phyloP scores from a whole-genome alignment of 2,329 filamentous ascomycete genomes.

The Neobulgaria alba region DNA sequence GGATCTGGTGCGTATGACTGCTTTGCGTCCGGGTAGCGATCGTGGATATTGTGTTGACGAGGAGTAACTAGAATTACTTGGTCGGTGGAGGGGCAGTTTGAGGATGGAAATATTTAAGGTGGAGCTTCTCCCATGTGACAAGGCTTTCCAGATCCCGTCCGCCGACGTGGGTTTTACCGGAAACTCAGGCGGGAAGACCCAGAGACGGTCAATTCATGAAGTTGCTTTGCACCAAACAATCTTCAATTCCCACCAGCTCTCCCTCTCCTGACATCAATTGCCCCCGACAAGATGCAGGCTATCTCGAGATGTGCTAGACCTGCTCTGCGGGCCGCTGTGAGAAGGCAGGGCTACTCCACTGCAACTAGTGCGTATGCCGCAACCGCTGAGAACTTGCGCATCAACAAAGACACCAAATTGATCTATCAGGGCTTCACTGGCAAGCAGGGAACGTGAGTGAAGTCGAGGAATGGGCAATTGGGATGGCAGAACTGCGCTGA shows the following conservation, averaged over 20 bases:
- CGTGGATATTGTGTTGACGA: no score
- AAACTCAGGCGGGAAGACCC: no score
- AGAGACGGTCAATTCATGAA: no score
- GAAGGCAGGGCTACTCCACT: conserved; percentile 69
- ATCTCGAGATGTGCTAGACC: conserved; percentile 64
- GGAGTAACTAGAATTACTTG: no score
- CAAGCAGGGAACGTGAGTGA: conserved; percentile 83
- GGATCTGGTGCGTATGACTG: no score
- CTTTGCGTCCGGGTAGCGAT: no score
- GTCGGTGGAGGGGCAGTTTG: neutral
- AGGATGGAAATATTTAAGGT: neutral
- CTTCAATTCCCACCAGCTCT: conserved; percentile 8
- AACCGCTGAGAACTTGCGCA: conserved; percentile 82
- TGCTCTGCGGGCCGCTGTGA: conserved; percentile 58
- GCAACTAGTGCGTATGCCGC: conserved; percentile 53
- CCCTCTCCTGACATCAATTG: conserved; percentile 25
- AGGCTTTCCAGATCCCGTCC: neutral
- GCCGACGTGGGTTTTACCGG: no score
- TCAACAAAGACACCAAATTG: conserved; percentile 89
- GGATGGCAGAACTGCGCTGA: conserved; percentile 18
- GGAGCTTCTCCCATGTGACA: neutral
- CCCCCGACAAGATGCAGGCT: conserved; percentile 65
- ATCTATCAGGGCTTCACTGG: conserved; percentile 97
- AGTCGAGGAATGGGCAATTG: neutral
- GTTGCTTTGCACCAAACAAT: no score